Conservation (phyloP, 1,284 basidiomycete species). For the Trametes versicolor region DNA sequence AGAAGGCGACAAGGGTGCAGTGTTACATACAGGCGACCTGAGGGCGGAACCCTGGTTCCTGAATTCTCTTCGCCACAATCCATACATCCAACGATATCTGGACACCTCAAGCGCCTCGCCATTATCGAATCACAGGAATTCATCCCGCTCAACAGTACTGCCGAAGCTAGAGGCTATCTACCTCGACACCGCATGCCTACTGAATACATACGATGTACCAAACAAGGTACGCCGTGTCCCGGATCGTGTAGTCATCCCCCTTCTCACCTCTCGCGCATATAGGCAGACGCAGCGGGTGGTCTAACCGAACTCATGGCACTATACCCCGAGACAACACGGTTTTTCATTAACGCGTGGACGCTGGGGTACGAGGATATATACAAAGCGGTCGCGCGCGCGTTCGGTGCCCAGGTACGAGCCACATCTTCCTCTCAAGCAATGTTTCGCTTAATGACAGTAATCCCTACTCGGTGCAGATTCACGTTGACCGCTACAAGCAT, state of each 20-base stretch:
- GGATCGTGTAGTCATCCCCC: not conserved
- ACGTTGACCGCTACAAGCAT: slow-evolving; percentile 90
- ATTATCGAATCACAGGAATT: not conserved
- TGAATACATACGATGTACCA: slow-evolving; percentile 71
- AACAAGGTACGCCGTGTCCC: slow-evolving; percentile 64
- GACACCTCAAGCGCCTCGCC: slow-evolving; percentile 24
- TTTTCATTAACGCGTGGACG: slow-evolving; percentile 94
- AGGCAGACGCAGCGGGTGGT: slow-evolving; percentile 75
- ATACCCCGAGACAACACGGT: slow-evolving; percentile 73
- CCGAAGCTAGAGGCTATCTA: slow-evolving; percentile 83
- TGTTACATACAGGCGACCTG: slow-evolving; percentile 94
- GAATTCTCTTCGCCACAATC: slow-evolving; percentile 71
- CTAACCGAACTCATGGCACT: slow-evolving; percentile 74
- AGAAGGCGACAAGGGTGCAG: slow-evolving; percentile 73
- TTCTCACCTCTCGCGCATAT: not conserved
- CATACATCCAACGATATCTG: slow-evolving; percentile 77
- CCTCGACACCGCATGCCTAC: slow-evolving; percentile 82
- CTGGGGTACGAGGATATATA: slow-evolving; percentile 92
- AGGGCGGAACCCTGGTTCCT: slow-evolving; percentile 87
- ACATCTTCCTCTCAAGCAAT: too few species aligned
- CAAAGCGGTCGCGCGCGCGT: slow-evolving; percentile 74
- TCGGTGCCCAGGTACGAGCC: slow-evolving; percentile 63
- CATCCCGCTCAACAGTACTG: slow-evolving; percentile 23
- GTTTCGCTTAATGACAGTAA: not conserved
- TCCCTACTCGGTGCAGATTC: slow-evolving; percentile 62